These are phyloP conservation scores for Globisporangium irregulare DNA, from an alignment of 352 stramenopile genomes.

Conservation along the genomic window DNA sequence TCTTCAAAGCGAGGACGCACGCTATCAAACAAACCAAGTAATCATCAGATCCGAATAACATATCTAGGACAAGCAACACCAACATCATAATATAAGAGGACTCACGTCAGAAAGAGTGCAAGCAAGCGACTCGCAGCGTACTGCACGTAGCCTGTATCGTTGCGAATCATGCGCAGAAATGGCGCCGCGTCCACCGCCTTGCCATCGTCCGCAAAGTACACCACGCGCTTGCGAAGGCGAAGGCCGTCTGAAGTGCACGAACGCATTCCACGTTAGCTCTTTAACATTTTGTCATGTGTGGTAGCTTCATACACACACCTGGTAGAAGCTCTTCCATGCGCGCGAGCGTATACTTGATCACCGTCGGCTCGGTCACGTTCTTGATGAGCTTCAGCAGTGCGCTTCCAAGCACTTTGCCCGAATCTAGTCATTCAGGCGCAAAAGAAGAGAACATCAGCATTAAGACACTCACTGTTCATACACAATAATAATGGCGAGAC, in stretches of 20 bases:
- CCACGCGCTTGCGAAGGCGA: slow-evolving; percentile 70
- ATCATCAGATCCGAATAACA: background rate
- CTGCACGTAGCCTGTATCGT: slow-evolving; percentile 84
- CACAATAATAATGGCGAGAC: background rate
- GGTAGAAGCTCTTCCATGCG: slow-evolving; percentile 85
- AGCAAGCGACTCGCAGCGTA: slow-evolving; percentile 77
- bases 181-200: slow-evolving; percentile 71
- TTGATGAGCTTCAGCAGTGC: slow-evolving; percentile 83
- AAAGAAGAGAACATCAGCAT: background rate
- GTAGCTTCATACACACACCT: slow-evolving; percentile 21
- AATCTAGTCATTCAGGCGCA: slow-evolving; percentile 29
- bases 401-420: slow-evolving; percentile 50
- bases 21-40: slow-evolving; percentile 21
- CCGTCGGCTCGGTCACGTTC: slow-evolving; percentile 85
- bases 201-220: slow-evolving; percentile 76
- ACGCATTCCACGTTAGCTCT: background rate
- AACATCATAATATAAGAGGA: background rate
- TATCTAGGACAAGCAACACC: background rate
- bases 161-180: slow-evolving; percentile 82
- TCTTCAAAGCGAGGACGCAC: slow-evolving; percentile 77
- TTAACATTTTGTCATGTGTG: background rate
- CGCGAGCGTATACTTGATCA: slow-evolving; percentile 84
- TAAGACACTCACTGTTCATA: background rate
- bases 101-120: slow-evolving; percentile 81
- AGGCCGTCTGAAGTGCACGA: slow-evolving; percentile 45